phyloP scores from a whole-genome alignment of 768 basidiomycete genomes.

The Mycena belliarum region DNA sequence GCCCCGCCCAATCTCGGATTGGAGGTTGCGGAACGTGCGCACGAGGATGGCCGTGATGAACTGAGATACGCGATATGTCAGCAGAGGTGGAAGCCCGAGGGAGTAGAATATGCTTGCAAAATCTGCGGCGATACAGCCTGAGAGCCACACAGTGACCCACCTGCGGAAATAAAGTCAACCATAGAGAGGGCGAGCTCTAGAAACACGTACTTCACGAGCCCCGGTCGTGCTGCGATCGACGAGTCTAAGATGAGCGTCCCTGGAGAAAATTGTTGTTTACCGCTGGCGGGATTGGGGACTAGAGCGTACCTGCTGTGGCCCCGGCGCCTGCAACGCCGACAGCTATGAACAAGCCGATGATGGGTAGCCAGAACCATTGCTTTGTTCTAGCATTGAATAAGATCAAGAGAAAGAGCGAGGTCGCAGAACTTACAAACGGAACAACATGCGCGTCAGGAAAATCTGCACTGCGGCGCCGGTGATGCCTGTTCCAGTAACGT shows the following conservation, averaged over 20 bases:
- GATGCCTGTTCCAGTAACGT: neutral
- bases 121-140: conserved; percentile 1
- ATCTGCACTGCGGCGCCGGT: conserved; percentile 3
- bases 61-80: no score
- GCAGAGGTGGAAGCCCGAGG: no score
- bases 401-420: neutral
- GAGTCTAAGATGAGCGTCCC: neutral
- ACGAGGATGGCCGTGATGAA: conserved; percentile 3
- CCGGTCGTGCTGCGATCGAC: neutral
- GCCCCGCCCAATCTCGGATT: neutral
- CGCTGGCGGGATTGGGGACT: no score
- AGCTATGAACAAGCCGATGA: neutral
- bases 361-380: conserved; percentile 1
- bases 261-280: no score
- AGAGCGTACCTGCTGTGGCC: neutral
- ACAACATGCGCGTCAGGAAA: conserved; percentile 1
- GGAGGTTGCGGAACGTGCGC: neutral
- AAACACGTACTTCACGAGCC: neutral
- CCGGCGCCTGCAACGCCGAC: neutral
- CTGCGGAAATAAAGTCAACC: neutral
- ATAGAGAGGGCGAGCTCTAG: neutral
- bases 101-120: no score
- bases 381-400: neutral
- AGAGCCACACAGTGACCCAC: conserved; percentile 4
- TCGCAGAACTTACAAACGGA: neutral